Percentiles rank a stretch among this genome's conserved stretches.
Conservation (phyloP, 805 yeast genomes). For the Millerozyma acaciae region DNA sequence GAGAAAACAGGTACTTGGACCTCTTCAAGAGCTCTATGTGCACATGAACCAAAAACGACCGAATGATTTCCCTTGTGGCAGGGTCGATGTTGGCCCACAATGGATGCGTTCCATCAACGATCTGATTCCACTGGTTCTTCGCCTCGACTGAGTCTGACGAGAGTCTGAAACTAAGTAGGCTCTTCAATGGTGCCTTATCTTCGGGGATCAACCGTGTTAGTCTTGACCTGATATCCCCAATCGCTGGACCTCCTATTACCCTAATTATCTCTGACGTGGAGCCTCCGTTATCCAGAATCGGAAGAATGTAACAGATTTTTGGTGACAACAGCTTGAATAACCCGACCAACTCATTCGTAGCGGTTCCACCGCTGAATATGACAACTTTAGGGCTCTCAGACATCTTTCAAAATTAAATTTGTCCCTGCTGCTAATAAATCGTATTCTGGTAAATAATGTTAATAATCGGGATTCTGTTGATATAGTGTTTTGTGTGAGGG, state of each 20-base stretch:
- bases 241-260: constrained; percentile 91
- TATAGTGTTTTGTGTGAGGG: too few species aligned
- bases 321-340: constrained; percentile 45
- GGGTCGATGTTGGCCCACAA: constrained; percentile 62
- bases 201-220: constrained; percentile 69
- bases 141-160: constrained; percentile 50
- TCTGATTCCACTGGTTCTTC: constrained; percentile 64
- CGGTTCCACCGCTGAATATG: constrained; percentile 78
- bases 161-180: constrained; percentile 45
- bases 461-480: too few species aligned
- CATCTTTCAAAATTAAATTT: too few species aligned
- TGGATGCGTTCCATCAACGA: constrained; percentile 75
- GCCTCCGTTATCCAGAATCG: constrained; percentile 92
- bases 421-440: too few species aligned
- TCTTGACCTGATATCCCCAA: constrained; percentile 86
- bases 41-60: constrained; percentile 75
- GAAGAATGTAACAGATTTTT: constrained; percentile 64
- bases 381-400: constrained; percentile 16
- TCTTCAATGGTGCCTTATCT: constrained; percentile 31
- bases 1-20: constrained; percentile 40
- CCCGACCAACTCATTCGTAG: constrained; percentile 73
- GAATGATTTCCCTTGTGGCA: constrained; percentile 63
- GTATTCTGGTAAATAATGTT: too few species aligned
- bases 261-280: constrained; percentile 86
- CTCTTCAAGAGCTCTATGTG: constrained; percentile 74